Percentiles rank a stretch among this genome's conserved stretches.
Conservation (phyloP, 768 basidiomycete species). For the Amanita jacksonii region DNA sequence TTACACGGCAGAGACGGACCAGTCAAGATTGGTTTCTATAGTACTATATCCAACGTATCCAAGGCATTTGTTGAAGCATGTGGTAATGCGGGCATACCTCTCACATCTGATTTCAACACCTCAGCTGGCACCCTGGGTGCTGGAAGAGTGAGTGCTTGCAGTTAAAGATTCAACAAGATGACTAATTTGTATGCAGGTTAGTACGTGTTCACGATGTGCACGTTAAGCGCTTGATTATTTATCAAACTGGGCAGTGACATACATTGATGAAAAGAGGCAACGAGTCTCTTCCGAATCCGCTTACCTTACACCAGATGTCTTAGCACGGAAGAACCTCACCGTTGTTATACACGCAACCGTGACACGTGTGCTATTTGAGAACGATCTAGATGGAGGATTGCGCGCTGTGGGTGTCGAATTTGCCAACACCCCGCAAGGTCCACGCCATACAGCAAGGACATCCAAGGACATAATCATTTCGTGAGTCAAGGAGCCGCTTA, state of each 20-base stretch:
- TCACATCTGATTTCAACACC: constrained; percentile 48
- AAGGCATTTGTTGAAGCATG: constrained; percentile 45
- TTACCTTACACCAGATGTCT: constrained; percentile 51
- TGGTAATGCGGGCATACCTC: constrained; percentile 38
- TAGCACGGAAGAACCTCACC: constrained; percentile 50
- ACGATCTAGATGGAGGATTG: constrained; percentile 11
- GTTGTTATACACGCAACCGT: constrained; percentile 43
- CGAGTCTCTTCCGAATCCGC: constrained; percentile 54
- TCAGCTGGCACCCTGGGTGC: constrained; percentile 43
- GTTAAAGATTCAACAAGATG: neutral
- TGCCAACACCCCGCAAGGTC: constrained; percentile 16
- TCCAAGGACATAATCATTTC: constrained; percentile 49
- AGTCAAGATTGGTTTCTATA: constrained; percentile 42
- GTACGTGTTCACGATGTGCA: neutral
- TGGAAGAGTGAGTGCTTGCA: constrained; percentile 33
- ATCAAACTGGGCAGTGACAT: constrained; percentile 65
- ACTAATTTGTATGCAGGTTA: neutral
- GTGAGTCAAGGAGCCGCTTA: constrained; percentile 22
- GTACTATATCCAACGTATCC: constrained; percentile 27
- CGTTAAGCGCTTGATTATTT: neutral
- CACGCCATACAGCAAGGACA: constrained; percentile 31
- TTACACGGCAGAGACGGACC: constrained; percentile 42
- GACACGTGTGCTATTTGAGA: constrained; percentile 42
- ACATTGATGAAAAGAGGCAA: constrained; percentile 37
- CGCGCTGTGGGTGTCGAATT: constrained; percentile 49